These are phyloP conservation scores for Diaporthe citri DNA, from an alignment of 2,329 filamentous ascomycete genomes.

Conservation along the genomic window DNA sequence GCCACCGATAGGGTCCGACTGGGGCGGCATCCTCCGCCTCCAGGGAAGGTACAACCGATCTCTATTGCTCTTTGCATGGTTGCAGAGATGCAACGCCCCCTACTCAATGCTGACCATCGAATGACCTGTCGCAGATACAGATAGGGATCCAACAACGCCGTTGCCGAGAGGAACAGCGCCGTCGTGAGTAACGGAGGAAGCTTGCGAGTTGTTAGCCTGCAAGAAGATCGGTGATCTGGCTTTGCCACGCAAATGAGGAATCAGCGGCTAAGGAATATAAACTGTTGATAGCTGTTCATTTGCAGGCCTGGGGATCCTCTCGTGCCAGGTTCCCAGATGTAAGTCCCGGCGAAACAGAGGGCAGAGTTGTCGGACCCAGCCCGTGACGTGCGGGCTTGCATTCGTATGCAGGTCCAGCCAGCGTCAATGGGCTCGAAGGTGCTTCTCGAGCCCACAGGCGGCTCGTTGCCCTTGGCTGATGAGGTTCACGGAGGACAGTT, in stretches of 20 bases:
- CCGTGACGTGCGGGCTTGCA: neutral
- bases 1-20: conserved; percentile 28
- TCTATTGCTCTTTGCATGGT: conserved; percentile 18
- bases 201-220: conserved; percentile 14
- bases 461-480: neutral
- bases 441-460: neutral
- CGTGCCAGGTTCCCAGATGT: conserved; percentile 16
- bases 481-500: neutral
- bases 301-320: conserved; percentile 4
- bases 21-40: conserved; percentile 35
- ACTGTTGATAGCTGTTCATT: conserved; percentile 20
- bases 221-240: conserved; percentile 17
- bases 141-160: neutral
- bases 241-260: conserved; percentile 17
- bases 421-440: neutral
- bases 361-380: neutral
- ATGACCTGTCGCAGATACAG: conserved; percentile 21
- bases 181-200: neutral
- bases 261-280: conserved; percentile 9
- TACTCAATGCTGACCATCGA: conserved; percentile 21
- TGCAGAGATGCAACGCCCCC: conserved; percentile 10
- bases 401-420: conserved; percentile 16
- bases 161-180: conserved; percentile 11
- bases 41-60: conserved; percentile 25
- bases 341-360: conserved; percentile 4